These are phyloP conservation scores for Saccharomycopsis crataegensis DNA, from an alignment of 1,139 yeast species.

Conservation along the genomic window DNA sequence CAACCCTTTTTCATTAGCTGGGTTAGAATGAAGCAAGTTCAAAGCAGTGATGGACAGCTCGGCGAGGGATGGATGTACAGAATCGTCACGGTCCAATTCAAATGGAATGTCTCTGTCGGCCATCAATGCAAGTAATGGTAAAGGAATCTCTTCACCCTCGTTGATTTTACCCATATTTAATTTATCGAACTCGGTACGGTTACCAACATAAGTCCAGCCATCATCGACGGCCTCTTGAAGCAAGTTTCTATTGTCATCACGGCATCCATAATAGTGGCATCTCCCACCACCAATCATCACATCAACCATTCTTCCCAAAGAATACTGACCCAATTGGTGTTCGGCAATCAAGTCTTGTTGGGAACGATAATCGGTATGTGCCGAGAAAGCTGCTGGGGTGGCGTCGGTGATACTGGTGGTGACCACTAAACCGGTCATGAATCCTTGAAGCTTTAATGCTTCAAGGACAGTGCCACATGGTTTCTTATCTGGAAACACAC, in stretches of 20 bases:
- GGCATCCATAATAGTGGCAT: constrained; percentile 70
- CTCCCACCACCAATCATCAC: constrained; percentile 86
- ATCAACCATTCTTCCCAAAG: constrained; percentile 72
- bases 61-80: constrained; percentile 60
- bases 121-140: constrained; percentile 68
- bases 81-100: constrained; percentile 54
- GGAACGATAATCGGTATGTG: constrained; percentile 65
- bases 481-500: constrained; percentile 49
- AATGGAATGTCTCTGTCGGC: constrained; percentile 73
- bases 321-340: constrained; percentile 74
- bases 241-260: constrained; percentile 59
- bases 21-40: constrained; percentile 47
- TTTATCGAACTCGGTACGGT: constrained; percentile 48
- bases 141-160: constrained; percentile 36
- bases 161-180: constrained; percentile 39
- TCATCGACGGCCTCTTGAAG: constrained; percentile 47
- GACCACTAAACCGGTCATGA: constrained; percentile 76
- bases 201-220: constrained; percentile 64
- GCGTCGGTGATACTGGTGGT: constrained; percentile 82
- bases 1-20: constrained; percentile 59
- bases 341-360: constrained; percentile 81
- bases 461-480: constrained; percentile 84
- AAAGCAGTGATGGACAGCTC: constrained; percentile 69
- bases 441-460: constrained; percentile 73
- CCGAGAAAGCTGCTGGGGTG: constrained; percentile 81